Base-by-base conservation (phyloP, 495 filamentous ascomycete genomes). In the Penicillium salamii region DNA sequence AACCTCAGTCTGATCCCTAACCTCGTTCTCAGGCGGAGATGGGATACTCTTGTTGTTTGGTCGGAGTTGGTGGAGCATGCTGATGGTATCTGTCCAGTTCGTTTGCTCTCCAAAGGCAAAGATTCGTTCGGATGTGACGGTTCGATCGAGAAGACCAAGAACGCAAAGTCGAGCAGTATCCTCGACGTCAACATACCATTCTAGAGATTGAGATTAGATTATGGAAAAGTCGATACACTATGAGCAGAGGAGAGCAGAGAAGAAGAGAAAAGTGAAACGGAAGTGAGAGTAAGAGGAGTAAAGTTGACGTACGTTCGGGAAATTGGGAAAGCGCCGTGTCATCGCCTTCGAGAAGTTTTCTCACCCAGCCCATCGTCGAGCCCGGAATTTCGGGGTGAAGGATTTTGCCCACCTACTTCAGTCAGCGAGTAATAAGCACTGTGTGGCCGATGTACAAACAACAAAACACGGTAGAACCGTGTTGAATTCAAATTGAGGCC, bases 91-190 rank as follows among this genome's bases (percentile, higher is more conserved):
- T 36, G 68, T 67, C 66, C 68, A 76, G 14, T 61, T 72, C 37
- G 50, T 65, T 0, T 59, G 58, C 1, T 43, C 50, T 2, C 72
- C 72, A 47, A 66, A 77, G 3, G 65, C 76, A 24, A 79, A 72
- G 26, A 82, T 54, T 1, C 78, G 61, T 55, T 77, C 64, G 12
- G 65, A 62, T 17, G 66, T 50, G 9, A 78, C 63, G 0, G 60
- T 58, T 0, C 67, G 65, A 38, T 71, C 54, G 3, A 77, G 57
- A 20, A 78, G 50, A 3, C 71, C 77, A 8, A 71, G 69, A 3
- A 79, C 64, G 47, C 81, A 78, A 1, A 81, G 52, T 3, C 61
- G 59, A 0, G 76, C 80, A 7, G 47, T 61, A 43, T 84, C 80
- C 37, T 63, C 55, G 3, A 81, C 74, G 43, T 81, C 56, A 23